phyloP scores from a whole-genome alignment of 2,329 filamentous ascomycete species.

The Passalora sequoiae region DNA sequence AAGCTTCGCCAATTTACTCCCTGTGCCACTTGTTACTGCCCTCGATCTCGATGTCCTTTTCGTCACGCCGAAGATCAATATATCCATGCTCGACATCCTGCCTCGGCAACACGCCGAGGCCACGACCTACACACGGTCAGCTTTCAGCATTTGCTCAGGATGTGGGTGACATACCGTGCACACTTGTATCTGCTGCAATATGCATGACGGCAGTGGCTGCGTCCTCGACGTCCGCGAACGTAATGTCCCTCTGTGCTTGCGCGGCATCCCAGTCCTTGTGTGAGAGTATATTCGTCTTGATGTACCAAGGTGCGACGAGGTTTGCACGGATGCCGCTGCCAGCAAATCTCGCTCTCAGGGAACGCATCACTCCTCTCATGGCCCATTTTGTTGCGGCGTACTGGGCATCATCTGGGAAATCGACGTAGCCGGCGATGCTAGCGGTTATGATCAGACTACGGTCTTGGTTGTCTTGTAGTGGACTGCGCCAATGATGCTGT shows the following conservation, averaged over 20 bases:
- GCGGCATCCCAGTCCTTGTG: background rate
- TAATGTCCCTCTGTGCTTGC: background rate
- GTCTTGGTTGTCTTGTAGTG: background rate
- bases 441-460: slow-evolving; percentile 6
- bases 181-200: background rate
- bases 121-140: background rate
- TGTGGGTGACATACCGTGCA: slow-evolving; percentile 1
- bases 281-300: background rate
- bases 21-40: background rate
- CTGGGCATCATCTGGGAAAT: background rate
- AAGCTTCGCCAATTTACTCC: no score
- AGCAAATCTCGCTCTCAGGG: background rate
- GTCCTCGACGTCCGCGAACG: slow-evolving; percentile 3
- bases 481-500: background rate
- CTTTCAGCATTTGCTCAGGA: background rate
- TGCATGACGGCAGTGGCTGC: slow-evolving; percentile 5
- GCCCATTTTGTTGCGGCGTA: slow-evolving; percentile 2
- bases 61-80: slow-evolving; percentile 2
- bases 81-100: slow-evolving; percentile 1
- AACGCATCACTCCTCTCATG: slow-evolving; percentile 1
- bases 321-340: slow-evolving; percentile 4
- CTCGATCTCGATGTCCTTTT: background rate
- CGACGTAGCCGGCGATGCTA: slow-evolving; percentile 2
- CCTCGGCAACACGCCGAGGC: background rate
- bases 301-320: slow-evolving; percentile 1